Percentiles rank a stretch among this genome's conserved stretches.
Conservation (phyloP, 192 early-diverging fungal genomes). For the Coemansia sp. region DNA sequence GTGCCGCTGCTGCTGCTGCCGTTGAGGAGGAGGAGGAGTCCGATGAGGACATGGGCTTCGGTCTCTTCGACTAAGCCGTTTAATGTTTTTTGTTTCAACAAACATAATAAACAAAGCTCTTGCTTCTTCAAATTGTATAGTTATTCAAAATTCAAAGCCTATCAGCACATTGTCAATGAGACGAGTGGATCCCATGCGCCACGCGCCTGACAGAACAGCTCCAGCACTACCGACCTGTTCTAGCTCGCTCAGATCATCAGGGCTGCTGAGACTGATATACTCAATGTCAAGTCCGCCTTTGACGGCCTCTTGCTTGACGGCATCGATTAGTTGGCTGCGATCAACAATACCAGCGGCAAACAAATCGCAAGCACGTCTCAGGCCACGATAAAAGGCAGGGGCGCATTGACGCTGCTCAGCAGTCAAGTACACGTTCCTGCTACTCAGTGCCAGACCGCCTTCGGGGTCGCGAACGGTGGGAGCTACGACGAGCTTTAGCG, state of each 20-base stretch:
- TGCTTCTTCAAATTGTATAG: not conserved
- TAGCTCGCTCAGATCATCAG: conserved; percentile 65
- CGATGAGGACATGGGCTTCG: conserved; percentile 93
- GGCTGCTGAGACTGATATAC: conserved; percentile 82
- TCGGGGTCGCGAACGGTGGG: conserved; percentile 71
- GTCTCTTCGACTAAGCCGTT: conserved; percentile 78
- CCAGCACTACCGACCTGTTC: conserved; percentile 57
- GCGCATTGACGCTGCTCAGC: conserved; percentile 70
- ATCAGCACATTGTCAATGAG: conserved; percentile 94
- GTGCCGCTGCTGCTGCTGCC: conserved; percentile 70
- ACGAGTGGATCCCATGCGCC: conserved; percentile 84
- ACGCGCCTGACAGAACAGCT: conserved; percentile 83
- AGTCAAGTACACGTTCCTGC: conserved; percentile 85
- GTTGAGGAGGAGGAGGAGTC: conserved; percentile 80
- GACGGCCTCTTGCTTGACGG: conserved; percentile 49
- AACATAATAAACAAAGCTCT: not conserved
- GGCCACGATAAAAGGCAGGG: conserved; percentile 72
- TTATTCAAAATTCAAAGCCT: conserved; percentile 53
- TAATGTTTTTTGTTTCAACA: not conserved
- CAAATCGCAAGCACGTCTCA: conserved; percentile 59
- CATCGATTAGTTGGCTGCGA: conserved; percentile 53
- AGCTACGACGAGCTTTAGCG: conserved; percentile 70
- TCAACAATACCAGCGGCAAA: conserved; percentile 39
- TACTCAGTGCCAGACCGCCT: conserved; percentile 90
- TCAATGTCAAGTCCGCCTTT: conserved; percentile 67